A percentile compares a stretch with the other conserved stretches of the same genome.
Conservation (phyloP, 176 grass and related monocot species). For the Raddia guianensis region DNA sequence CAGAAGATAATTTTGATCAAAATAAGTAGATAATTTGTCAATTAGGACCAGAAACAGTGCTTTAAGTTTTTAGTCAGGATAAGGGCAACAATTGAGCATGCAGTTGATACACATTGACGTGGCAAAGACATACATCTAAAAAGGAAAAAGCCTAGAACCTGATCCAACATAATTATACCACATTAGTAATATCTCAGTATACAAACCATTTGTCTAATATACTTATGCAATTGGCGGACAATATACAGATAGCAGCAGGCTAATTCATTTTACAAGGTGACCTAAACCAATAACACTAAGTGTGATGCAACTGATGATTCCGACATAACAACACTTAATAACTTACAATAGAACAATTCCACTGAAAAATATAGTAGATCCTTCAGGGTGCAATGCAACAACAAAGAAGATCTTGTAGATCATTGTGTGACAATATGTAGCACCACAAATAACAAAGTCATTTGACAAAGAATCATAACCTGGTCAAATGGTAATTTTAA, state of each 20-base stretch:
- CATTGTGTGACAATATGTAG: constrained; percentile 21
- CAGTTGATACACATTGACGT: background rate
- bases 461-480: background rate
- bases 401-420: constrained; percentile 12
- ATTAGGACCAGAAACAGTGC: constrained; percentile 23
- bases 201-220: constrained; percentile 6
- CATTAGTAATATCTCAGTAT: background rate
- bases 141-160: background rate
- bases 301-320: background rate
- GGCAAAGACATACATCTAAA: constrained; percentile 23
- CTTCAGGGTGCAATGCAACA: constrained; percentile 17
- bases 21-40: constrained; percentile 13
- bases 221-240: constrained; percentile 5
- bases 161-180: constrained; percentile 1
- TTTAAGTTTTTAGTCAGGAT: constrained; percentile 21
- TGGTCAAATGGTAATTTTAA: background rate
- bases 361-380: constrained; percentile 6
- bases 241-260: background rate
- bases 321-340: background rate
- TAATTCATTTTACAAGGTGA: background rate
- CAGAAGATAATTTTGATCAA: constrained; percentile 33
- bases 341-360: background rate
- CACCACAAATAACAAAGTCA: background rate
- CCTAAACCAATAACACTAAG: constrained; percentile 20
- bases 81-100: constrained; percentile 4